Evolutionary conservation across 202 grass and related monocot species (phyloP).

Genomic region (Tripidium arundinaceum): DNA sequence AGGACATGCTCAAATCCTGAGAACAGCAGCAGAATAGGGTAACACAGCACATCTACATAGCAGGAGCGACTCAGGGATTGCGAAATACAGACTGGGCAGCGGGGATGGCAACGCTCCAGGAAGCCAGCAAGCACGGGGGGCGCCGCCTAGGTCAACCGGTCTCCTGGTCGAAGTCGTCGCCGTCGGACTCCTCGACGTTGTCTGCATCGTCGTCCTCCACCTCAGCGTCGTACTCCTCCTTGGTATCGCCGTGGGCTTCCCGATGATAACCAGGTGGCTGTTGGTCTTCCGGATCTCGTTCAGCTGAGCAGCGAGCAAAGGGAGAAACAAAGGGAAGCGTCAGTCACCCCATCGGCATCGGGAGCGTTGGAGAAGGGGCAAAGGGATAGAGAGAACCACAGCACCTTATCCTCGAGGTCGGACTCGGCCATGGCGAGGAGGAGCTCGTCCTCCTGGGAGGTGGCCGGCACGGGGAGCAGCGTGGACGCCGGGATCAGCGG

Average conservation of each 20-base stretch:
- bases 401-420: constrained; percentile 77
- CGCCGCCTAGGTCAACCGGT: constrained; percentile 45
- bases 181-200: constrained; percentile 84
- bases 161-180: constrained; percentile 90
- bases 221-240: constrained; percentile 81
- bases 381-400: not conserved
- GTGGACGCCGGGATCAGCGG: constrained; percentile 82
- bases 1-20: not conserved
- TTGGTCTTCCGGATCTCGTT: constrained; percentile 80
- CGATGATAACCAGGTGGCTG: constrained; percentile 75
- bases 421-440: constrained; percentile 82
- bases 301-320: constrained; percentile 26
- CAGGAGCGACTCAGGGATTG: constrained; percentile 5
- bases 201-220: constrained; percentile 85
- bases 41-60: not conserved
- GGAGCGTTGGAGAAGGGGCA: not conserved
- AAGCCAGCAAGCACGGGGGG: not conserved
- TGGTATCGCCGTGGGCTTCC: constrained; percentile 58
- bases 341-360: not conserved
- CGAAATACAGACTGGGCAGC: constrained; percentile 26
- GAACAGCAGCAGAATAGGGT: constrained; percentile 6
- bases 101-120: not conserved
- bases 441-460: constrained; percentile 75
- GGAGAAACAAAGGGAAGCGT: not conserved
- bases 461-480: constrained; percentile 66